phyloP scores from a whole-genome alignment of 202 grass and related monocot genomes.

The Musa balbisiana region DNA sequence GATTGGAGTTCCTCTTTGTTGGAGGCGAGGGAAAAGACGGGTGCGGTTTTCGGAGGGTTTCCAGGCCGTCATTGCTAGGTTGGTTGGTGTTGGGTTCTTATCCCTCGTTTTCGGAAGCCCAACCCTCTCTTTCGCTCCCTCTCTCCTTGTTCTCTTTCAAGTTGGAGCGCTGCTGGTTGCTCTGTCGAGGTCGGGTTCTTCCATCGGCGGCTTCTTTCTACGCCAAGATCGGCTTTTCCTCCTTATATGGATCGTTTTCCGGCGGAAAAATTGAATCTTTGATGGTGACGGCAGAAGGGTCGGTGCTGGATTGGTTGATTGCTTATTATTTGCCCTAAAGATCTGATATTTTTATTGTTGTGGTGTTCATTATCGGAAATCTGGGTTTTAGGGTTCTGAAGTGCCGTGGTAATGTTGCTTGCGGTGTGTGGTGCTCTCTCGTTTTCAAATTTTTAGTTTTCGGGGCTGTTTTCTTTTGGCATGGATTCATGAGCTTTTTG shows the following conservation, averaged over 20 bases:
- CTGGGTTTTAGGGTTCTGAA: no score
- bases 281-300: background rate
- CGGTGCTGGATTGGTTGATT: background rate
- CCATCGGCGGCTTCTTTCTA: background rate
- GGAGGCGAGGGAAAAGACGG: background rate
- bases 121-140: background rate
- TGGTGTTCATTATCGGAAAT: no score
- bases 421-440: background rate
- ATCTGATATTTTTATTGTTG: background rate
- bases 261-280: background rate
- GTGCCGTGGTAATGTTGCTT: background rate
- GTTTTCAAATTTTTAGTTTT: conserved; percentile 9
- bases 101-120: background rate
- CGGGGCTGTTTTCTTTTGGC: background rate
- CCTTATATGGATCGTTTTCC: background rate
- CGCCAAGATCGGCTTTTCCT: background rate
- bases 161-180: background rate
- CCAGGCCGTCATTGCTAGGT: background rate
- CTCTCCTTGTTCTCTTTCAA: background rate
- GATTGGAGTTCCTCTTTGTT: background rate
- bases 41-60: background rate
- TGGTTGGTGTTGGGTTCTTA: background rate
- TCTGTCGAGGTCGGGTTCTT: background rate
- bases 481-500: background rate
- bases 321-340: background rate